Evolutionary conservation across 2,329 filamentous ascomycete genomes (phyloP), one percentile per base, ranked within the genome.

Genomic region (Aspergillus ustus): DNA sequence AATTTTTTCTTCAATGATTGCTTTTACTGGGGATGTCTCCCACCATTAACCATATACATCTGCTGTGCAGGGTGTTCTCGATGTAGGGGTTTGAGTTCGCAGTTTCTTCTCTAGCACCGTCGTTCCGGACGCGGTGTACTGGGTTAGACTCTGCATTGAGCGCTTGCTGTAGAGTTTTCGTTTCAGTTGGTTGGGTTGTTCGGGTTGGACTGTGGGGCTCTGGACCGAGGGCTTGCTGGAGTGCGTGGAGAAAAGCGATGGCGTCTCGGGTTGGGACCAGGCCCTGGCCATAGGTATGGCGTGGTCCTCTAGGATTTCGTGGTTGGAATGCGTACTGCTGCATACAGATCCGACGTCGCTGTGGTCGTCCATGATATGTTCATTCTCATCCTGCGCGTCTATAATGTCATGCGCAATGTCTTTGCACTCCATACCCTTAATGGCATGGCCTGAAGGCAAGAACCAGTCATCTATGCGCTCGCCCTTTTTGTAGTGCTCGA

Each of bases 401-500:
- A 28, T 43, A 20, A 43, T 52, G 34, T 9, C 6, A 29, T 31
- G 37, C 48, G 57, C 63, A 22, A 59, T 37, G 25, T 62, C 57
- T 13, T 63, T 60, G n/a, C 62, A 52, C 13, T 63, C 58, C 25
- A 59, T 50, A 13, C 62, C 59, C 55, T 73, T 71, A 7, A 64
- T 69, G 28, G 62, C 49, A 63, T 72, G 68, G 2, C 69, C 68
- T 2, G 65, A 69, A 2, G 70, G 69, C 4, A 70, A 70, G 43
- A 72, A 43, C 77, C 77, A 79, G 40, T 72, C 66, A 7, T 60
- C 67, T 22, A 78, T 76, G 7, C 67, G 66, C 55, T 76, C 63
- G 4, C 75, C 75, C 56, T 77, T 75, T 51, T 74, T 76, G 59
- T 80, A 81, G 67, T 82, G 80, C 53, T 76, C 66, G 17, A 85